Evolutionary conservation across 176 grass and related monocot genomes (phyloP).

Genomic region (Eragrostis nindensis): DNA sequence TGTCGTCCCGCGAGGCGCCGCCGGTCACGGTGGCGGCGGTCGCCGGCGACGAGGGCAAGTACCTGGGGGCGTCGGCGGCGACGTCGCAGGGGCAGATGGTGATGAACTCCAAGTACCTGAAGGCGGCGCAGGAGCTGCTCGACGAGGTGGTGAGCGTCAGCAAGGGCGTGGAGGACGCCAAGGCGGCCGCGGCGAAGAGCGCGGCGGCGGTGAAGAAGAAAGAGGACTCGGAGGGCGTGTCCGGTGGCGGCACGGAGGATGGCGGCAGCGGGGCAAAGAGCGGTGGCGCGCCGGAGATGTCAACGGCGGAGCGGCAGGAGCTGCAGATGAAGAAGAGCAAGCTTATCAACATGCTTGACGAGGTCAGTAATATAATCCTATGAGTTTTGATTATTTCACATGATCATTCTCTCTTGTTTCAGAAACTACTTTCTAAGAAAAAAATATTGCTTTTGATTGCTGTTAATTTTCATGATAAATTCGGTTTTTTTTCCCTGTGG

Average conservation of each 20-base stretch:
- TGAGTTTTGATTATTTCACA: neutral
- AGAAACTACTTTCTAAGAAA: too few relatives aligned
- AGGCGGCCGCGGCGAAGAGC: constrained; percentile 28
- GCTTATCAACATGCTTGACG: constrained; percentile 96
- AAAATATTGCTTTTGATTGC: neutral
- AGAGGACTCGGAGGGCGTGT: constrained; percentile 54
- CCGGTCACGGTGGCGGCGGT: constrained; percentile 57
- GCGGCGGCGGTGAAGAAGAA: constrained; percentile 42
- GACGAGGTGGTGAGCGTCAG: constrained; percentile 94
- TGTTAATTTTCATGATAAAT: neutral
- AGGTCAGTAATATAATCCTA: constrained; percentile 59
- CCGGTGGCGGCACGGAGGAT: constrained; percentile 44
- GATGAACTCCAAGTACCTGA: constrained; percentile 92
- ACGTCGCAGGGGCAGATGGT: constrained; percentile 63
- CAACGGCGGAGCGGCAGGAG: constrained; percentile 94
- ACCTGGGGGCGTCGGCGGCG: neutral
- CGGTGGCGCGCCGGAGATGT: constrained; percentile 49
- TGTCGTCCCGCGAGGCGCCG: constrained; percentile 75
- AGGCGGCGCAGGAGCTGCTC: constrained; percentile 82
- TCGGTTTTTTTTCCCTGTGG: neutral
- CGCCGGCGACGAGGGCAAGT: constrained; percentile 50
- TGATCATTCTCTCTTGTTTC: neutral
- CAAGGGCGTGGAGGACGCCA: constrained; percentile 53
- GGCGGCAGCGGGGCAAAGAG: constrained; percentile 27
- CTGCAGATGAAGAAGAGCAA: constrained; percentile 99